These are phyloP conservation scores for Eucommia ulmoides DNA, from an alignment of 257 asterid genomes.

Conservation along the genomic window DNA sequence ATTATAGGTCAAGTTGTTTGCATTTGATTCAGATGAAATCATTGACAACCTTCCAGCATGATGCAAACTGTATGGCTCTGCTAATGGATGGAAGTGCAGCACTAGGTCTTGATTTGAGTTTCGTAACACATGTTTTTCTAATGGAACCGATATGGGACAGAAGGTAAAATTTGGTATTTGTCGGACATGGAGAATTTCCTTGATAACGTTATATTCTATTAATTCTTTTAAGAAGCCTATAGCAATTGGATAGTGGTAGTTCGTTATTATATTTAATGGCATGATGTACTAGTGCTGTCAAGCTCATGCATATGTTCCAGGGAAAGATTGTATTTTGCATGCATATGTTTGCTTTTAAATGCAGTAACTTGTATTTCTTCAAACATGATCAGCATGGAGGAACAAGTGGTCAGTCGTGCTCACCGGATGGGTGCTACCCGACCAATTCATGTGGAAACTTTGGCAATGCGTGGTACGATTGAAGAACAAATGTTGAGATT, in stretches of 20 bases:
- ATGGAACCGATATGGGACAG: constrained; percentile 99
- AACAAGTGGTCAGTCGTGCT: constrained; percentile 98
- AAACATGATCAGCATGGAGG: constrained; percentile 75
- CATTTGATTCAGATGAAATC: constrained; percentile 57
- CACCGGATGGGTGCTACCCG: constrained; percentile 98
- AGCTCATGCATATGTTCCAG: no score
- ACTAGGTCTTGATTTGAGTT: constrained; percentile 95
- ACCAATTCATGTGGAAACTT: constrained; percentile 81
- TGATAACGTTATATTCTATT: no score
- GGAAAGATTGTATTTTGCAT: no score
- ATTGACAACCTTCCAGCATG: constrained; percentile 72
- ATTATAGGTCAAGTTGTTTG: constrained; percentile 15
- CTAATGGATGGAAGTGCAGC: constrained; percentile 99
- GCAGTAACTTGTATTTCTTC: constrained; percentile 11
- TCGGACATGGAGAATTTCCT: no score
- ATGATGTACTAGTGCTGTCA: no score
- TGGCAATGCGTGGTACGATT: constrained; percentile 88
- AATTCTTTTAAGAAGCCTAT: no score
- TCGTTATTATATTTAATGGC: no score
- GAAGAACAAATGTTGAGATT: constrained; percentile 93
- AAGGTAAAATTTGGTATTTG: no score
- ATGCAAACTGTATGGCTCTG: constrained; percentile 85
- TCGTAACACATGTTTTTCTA: constrained; percentile 83
- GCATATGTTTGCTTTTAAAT: no score
- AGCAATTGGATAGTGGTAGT: no score